phyloP scores from a whole-genome alignment of 2,329 filamentous ascomycete species.

The Furcasterigmium furcatum region DNA sequence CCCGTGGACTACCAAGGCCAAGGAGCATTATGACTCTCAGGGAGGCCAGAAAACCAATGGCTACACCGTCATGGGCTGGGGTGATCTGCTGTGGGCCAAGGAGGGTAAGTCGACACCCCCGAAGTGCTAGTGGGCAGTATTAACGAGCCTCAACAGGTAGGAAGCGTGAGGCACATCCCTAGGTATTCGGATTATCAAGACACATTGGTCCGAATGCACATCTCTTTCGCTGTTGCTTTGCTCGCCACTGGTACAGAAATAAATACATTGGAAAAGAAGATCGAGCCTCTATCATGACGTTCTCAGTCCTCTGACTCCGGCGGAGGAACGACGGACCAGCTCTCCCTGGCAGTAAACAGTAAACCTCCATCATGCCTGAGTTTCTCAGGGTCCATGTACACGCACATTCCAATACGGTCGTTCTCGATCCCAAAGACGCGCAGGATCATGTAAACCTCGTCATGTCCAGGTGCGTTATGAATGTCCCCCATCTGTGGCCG shows the following conservation, averaged over 20 bases:
- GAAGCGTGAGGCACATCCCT: too few relatives aligned
- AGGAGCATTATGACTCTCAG: slow-evolving; percentile 1
- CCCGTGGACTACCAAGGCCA: slow-evolving; percentile 7
- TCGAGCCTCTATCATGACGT: too few relatives aligned
- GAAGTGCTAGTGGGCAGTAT: too few relatives aligned
- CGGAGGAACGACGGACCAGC: slow-evolving; percentile 3
- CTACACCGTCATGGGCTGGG: neutral
- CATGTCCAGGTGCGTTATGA: neutral
- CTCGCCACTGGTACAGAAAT: too few relatives aligned
- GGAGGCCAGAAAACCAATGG: neutral
- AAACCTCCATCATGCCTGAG: neutral
- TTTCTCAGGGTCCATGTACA: slow-evolving; percentile 1
- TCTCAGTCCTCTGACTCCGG: neutral
- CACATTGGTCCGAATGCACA: too few relatives aligned
- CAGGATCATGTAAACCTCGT: slow-evolving; percentile 1
- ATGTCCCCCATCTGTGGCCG: neutral
- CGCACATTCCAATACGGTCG: neutral
- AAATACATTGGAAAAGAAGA: too few relatives aligned
- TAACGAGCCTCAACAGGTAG: too few relatives aligned
- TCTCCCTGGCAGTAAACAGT: slow-evolving; percentile 1
- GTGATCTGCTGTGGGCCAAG: neutral
- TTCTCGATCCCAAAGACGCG: neutral
- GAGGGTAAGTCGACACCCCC: too few relatives aligned
- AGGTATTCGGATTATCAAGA: too few relatives aligned
- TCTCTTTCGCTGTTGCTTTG: too few relatives aligned